Conservation (phyloP, 257 asterid species). For the Plantago ovata region DNA sequence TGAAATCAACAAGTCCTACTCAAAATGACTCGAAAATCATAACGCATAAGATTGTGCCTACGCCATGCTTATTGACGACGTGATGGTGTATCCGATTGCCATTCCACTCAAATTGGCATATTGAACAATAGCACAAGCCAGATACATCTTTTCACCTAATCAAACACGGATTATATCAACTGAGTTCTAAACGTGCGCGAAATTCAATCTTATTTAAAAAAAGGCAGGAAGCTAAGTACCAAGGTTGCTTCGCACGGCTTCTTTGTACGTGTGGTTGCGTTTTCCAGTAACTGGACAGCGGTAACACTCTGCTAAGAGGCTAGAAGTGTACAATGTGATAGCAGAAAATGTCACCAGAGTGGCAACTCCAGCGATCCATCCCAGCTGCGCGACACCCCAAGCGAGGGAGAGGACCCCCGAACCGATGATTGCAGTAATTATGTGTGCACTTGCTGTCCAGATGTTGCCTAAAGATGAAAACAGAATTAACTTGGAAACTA, state of each 20-base stretch:
- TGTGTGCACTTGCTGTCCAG: conserved; percentile 79
- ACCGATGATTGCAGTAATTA: conserved; percentile 65
- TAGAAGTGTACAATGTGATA: conserved; percentile 52
- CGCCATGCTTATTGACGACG: conserved; percentile 75
- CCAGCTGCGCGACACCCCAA: conserved; percentile 75
- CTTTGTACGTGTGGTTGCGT: conserved; percentile 65
- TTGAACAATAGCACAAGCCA: conserved; percentile 57
- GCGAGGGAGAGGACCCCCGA: conserved; percentile 76
- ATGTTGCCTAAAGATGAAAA: conserved; percentile 33
- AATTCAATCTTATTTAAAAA: not conserved
- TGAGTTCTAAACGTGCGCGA: no score
- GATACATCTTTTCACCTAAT: conserved; percentile 45
- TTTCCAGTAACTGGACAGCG: conserved; percentile 48
- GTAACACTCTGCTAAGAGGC: conserved; percentile 58
- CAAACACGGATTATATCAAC: not conserved
- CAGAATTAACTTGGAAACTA: not conserved
- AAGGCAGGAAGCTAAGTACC: conserved; percentile 22
- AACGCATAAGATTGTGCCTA: conserved; percentile 29
- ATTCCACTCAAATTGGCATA: conserved; percentile 57
- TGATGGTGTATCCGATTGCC: conserved; percentile 62
- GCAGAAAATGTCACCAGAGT: conserved; percentile 46
- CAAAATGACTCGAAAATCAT: not conserved
- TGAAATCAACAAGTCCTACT: not conserved
- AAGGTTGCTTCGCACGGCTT: conserved; percentile 54
- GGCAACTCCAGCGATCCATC: conserved; percentile 60